phyloP scores from a whole-genome alignment of 441 rosid species.

The Pelargonium exstipulatum region DNA sequence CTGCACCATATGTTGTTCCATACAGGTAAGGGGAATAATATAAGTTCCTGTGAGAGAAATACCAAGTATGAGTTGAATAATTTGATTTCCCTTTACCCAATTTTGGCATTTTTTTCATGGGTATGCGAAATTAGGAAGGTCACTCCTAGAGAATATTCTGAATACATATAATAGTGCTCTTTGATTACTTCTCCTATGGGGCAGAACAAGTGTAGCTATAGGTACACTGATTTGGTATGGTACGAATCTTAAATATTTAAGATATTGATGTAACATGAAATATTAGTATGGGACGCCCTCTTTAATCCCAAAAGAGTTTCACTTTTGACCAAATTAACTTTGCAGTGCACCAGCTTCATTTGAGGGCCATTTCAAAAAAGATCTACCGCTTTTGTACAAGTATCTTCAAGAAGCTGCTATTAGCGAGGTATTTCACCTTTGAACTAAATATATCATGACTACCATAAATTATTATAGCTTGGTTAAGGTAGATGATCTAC shows the following conservation, averaged over 20 bases:
- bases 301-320: not conserved
- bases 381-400: constrained; percentile 54
- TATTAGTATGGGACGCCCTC: not conserved
- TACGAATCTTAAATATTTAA: no score
- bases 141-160: not conserved
- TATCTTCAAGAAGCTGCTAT: constrained; percentile 66
- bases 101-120: not conserved
- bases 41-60: not conserved
- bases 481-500: not conserved
- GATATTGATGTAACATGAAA: not conserved
- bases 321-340: constrained; percentile 3
- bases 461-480: not conserved
- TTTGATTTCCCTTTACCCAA: not conserved
- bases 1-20: constrained; percentile 94
- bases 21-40: constrained; percentile 50
- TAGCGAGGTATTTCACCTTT: constrained; percentile 42
- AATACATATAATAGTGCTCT: not conserved
- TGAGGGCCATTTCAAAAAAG: constrained; percentile 52
- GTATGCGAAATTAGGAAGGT: not conserved
- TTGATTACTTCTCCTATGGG: no score
- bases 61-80: not conserved
- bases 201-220: no score
- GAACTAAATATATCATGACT: not conserved
- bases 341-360: constrained; percentile 75
- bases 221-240: no score